Evolutionary conservation across 176 grass and related monocot genomes (phyloP).

Genomic region (Cenchrus americanus): DNA sequence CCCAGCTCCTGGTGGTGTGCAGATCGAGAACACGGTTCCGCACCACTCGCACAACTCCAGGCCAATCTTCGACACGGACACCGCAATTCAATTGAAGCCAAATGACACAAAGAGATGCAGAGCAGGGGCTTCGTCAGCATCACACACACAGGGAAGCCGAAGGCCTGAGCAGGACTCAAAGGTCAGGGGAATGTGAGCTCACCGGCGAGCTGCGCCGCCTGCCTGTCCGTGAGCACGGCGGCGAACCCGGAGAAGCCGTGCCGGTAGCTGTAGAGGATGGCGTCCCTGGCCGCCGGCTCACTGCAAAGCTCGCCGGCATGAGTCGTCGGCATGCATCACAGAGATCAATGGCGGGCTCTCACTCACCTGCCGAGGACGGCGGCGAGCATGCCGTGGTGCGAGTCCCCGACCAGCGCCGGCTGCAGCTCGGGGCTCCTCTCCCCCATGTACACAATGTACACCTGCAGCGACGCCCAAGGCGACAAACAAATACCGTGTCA

Average conservation of each 20-base stretch:
- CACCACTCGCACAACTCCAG: conserved; percentile 78
- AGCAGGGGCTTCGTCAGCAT: background rate
- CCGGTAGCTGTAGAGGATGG: conserved; percentile 95
- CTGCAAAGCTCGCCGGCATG: conserved; percentile 47
- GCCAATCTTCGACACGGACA: conserved; percentile 63
- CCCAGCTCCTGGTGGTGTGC: conserved; percentile 97
- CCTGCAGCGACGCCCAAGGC: conserved; percentile 49
- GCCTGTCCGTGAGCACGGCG: conserved; percentile 65
- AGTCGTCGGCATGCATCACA: background rate
- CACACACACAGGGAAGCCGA: background rate
- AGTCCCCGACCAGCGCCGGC: conserved; percentile 55
- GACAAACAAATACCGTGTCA: background rate
- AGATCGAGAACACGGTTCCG: conserved; percentile 80
- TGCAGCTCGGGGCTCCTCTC: conserved; percentile 48
- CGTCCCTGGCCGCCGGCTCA: conserved; percentile 58
- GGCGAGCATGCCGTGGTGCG: conserved; percentile 80
- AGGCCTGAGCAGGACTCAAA: background rate
- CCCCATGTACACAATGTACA: conserved; percentile 98
- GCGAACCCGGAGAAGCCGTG: conserved; percentile 97
- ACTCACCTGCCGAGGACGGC: conserved; percentile 85
- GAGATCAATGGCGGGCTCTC: conserved; percentile 2
- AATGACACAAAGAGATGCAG: background rate
- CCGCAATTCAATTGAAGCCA: background rate
- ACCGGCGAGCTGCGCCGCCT: conserved; percentile 73
- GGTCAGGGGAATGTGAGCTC: conserved; percentile 26